These are phyloP conservation scores for Solanum pinnatisectum DNA, from an alignment of 257 asterid genomes.

Conservation along the genomic window DNA sequence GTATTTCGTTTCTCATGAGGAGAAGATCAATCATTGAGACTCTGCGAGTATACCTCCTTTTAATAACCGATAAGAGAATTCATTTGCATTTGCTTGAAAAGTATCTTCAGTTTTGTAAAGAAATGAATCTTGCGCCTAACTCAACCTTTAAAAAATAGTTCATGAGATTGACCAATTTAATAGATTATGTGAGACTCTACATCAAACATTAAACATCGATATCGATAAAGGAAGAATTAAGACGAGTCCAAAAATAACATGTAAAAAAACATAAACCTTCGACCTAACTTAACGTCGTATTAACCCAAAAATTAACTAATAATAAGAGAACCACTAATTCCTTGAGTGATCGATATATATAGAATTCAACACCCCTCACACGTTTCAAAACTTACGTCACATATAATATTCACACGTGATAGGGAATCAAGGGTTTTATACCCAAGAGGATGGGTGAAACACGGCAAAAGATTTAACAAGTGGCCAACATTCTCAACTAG, in stretches of 20 bases:
- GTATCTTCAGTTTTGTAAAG: not conserved
- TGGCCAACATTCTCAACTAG: not conserved
- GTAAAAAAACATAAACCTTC: not conserved
- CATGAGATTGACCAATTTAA: not conserved
- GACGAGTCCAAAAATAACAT: accelerated
- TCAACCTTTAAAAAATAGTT: accelerated
- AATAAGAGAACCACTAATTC: not conserved
- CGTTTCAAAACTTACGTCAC: not conserved
- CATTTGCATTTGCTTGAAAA: not conserved
- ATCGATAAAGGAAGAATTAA: not conserved
- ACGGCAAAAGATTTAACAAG: not conserved
- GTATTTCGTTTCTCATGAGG: too few species aligned
- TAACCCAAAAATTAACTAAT: not conserved
- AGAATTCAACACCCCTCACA: not conserved
- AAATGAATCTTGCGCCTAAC: not conserved
- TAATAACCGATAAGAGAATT: not conserved
- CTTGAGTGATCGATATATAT: not conserved
- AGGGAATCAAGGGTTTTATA: not conserved
- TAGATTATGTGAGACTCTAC: not conserved
- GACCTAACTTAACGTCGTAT: not conserved
- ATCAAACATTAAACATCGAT: not conserved
- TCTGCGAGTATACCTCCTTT: not conserved
- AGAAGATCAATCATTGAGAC: too few species aligned
- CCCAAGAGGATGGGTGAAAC: not conserved
- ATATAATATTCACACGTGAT: not conserved